Base-by-base conservation (phyloP, 306 rosid species). In the Begonia fuchsioides region DNA sequence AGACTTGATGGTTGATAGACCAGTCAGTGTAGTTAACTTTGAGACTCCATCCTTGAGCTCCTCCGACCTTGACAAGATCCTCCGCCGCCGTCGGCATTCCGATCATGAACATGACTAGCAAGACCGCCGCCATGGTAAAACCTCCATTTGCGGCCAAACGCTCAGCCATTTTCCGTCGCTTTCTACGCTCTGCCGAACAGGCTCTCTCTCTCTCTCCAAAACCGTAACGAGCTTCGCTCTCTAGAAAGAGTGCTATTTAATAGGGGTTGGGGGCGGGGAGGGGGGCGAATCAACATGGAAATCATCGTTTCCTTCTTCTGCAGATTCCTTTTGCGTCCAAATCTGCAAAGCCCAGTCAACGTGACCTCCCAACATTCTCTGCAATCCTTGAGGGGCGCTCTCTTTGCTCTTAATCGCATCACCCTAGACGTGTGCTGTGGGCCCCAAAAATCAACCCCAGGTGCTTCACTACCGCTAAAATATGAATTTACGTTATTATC, bases 1-100 rank as follows among this genome's bases (percentile, higher is more conserved):
- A 44, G 39, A 82, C 13, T 32, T 51, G 62, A 1, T 69, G 54
- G 8, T 67, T 57, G 47, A 71, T 11, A n/a, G 90, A 70, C 94
- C 96, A 86, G 26, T 47, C 8, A 45, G 86, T 76, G 57, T 82
- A 86, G 63, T 86, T 86, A 2, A 75, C 66, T 50, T 70, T 62
- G 9, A 57, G 60, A 6, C 35, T 41, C 94, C 96, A 86, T 0
- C 79, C 82, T 6, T 60, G 52, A 3, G 58, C 16, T 17, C 79
- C 96, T 68, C 96, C 96, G 41, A 86, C 86, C 59, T 50, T 82
- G 50, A 76, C 78, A 53, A 69, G 63, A 17, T 2, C 12, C 7
- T n/a, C 54, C 12, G 32, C 13, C 9, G 38, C 48, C 9, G 15
- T 43, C 13, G 60, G 32, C 10, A 17, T 51, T 32, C 46, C 64